phyloP scores from a whole-genome alignment of 2,329 filamentous ascomycete genomes.

The Fusarium gaditjirri region DNA sequence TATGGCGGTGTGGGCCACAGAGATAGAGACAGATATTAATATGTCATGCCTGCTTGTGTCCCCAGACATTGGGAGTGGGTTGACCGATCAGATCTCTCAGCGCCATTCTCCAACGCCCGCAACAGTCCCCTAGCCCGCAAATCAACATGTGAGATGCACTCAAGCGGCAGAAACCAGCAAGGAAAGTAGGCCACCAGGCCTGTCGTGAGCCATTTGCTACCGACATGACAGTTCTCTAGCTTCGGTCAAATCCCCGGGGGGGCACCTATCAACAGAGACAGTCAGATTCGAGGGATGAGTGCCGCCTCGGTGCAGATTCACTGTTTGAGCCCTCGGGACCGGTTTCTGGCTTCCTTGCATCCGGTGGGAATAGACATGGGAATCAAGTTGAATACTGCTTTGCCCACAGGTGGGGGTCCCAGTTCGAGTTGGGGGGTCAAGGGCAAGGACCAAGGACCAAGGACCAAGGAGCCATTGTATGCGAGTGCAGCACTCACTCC shows the following conservation, averaged over 20 bases:
- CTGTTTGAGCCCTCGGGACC: conserved; percentile 7
- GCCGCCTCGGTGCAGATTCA: conserved; percentile 14
- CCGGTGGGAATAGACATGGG: conserved; percentile 9
- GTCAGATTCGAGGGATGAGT: background rate
- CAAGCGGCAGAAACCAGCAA: conserved; percentile 26
- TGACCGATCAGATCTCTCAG: conserved; percentile 44
- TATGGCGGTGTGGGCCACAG: conserved; percentile 42
- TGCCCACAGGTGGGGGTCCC: conserved; percentile 28
- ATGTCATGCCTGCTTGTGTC: conserved; percentile 40
- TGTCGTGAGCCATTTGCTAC: conserved; percentile 19
- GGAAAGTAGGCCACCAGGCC: conserved; percentile 19
- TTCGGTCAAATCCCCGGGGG: conserved; percentile 20
- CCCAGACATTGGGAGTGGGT: conserved; percentile 32
- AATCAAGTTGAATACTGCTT: conserved; percentile 22
- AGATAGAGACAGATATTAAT: conserved; percentile 47
- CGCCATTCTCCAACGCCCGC: conserved; percentile 40
- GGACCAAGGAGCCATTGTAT: background rate
- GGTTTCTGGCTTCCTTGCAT: conserved; percentile 5
- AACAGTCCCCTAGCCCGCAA: conserved; percentile 32
- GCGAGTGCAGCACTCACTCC: conserved; percentile 1
- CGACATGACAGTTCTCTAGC: conserved; percentile 21
- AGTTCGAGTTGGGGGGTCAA: conserved; percentile 18
- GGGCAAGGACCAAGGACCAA: background rate
- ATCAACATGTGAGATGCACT: conserved; percentile 26
- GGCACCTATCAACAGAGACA: background rate